These are phyloP conservation scores for Cryptococcus sp. DNA, from an alignment of 1,284 basidiomycete species.

Conservation along the genomic window DNA sequence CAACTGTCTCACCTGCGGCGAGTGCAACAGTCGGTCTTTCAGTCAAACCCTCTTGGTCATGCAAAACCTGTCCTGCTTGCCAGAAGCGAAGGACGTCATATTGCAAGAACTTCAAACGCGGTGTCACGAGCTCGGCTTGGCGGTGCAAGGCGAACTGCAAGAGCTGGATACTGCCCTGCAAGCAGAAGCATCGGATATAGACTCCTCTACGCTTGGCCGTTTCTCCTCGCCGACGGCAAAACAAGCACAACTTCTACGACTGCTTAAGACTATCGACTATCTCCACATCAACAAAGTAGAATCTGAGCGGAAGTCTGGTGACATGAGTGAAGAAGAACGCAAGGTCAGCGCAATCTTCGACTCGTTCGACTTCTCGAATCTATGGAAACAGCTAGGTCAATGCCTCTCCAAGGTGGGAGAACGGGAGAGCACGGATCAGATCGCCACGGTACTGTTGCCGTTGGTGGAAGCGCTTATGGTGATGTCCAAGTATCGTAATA, in stretches of 20 bases:
- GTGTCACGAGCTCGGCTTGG: slow-evolving; percentile 80
- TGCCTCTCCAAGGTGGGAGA: slow-evolving; percentile 81
- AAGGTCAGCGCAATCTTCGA: slow-evolving; percentile 77
- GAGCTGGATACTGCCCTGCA: slow-evolving; percentile 69
- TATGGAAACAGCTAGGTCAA: slow-evolving; percentile 84
- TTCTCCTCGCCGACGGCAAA: slow-evolving; percentile 89
- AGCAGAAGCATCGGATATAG: slow-evolving; percentile 62
- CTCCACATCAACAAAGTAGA: slow-evolving; percentile 70
- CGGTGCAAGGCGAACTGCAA: slow-evolving; percentile 71
- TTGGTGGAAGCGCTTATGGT: slow-evolving; percentile 96
- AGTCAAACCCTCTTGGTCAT: slow-evolving; percentile 85
- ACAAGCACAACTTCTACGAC: slow-evolving; percentile 87
- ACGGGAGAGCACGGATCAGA: slow-evolving; percentile 76
- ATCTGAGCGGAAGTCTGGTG: slow-evolving; percentile 27
- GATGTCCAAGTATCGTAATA: slow-evolving; percentile 78
- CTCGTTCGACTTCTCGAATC: slow-evolving; percentile 77
- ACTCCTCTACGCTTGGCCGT: slow-evolving; percentile 64
- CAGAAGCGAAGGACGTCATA: slow-evolving; percentile 81
- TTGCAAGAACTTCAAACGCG: slow-evolving; percentile 80
- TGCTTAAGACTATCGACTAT: slow-evolving; percentile 94
- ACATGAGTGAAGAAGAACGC: slow-evolving; percentile 64
- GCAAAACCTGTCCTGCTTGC: slow-evolving; percentile 82
- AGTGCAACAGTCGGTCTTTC: slow-evolving; percentile 93
- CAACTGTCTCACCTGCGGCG: slow-evolving; percentile 89
- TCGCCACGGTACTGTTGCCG: slow-evolving; percentile 85